A percentile compares a stretch with the other conserved stretches of the same genome.
These are phyloP conservation scores for Kuraishia molischiana DNA, from an alignment of 805 yeast genomes.

Conservation along the genomic window DNA sequence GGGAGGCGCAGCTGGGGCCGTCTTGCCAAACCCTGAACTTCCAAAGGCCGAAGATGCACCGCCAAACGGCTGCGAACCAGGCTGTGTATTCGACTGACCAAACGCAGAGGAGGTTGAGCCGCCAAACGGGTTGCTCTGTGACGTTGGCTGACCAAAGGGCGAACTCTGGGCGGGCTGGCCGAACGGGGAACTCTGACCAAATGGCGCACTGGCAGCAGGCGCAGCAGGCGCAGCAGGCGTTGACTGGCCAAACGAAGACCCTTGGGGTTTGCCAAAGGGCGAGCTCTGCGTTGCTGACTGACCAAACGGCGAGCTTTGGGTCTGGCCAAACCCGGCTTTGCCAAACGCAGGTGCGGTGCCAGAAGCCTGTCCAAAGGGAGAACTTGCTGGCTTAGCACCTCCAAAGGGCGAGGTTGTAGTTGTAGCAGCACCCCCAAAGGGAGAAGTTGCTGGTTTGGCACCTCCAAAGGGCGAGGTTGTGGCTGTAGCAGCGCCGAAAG, in stretches of 20 bases:
- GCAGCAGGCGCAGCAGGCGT: background rate
- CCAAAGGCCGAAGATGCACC: background rate
- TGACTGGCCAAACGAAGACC: background rate
- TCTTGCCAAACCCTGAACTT: background rate
- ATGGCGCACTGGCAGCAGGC: background rate
- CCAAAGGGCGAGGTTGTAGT: conserved; percentile 1
- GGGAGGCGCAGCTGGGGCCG: background rate
- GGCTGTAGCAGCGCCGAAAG: background rate
- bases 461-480: conserved; percentile 2
- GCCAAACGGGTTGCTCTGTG: too few species aligned
- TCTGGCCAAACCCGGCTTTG: background rate
- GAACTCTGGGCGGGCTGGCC: background rate
- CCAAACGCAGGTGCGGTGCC: background rate
- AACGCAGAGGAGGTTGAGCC: too few species aligned
- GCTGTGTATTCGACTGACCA: too few species aligned
- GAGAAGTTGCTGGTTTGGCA: background rate
- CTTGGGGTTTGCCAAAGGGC: background rate
- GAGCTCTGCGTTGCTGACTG: background rate
- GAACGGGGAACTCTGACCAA: background rate
- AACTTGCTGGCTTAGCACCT: background rate
- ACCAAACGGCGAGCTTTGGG: background rate
- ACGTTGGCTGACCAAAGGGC: too few species aligned
- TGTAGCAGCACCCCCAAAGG: conserved; percentile 2
- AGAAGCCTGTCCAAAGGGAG: conserved; percentile 1
- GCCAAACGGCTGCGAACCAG: background rate